These are phyloP conservation scores for Exophiala xenobiotica DNA, from an alignment of 2,329 filamentous ascomycete species.

Conservation along the genomic window DNA sequence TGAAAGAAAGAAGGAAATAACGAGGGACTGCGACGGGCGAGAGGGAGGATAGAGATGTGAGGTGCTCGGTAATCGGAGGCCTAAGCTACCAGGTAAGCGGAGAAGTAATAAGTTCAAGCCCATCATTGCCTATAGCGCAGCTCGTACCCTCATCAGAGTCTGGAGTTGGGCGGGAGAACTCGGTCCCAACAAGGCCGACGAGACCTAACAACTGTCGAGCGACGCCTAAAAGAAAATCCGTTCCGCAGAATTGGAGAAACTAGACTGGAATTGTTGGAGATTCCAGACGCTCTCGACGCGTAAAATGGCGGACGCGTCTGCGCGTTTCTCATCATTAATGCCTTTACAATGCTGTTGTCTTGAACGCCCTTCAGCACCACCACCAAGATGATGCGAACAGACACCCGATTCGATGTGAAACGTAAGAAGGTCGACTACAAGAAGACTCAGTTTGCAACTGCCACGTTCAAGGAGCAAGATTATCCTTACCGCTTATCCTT, in stretches of 20 bases:
- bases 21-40: not conserved
- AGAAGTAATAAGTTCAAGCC: not conserved
- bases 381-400: slow-evolving; percentile 45
- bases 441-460: slow-evolving; percentile 80
- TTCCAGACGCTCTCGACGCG: not conserved
- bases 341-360: not conserved
- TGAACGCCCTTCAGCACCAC: not conserved
- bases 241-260: not conserved
- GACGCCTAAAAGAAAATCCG: not conserved
- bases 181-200: no score
- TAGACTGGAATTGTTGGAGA: not conserved
- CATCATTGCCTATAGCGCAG: no score
- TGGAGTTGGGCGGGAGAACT: no score
- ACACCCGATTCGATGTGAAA: slow-evolving; percentile 59
- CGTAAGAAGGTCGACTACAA: slow-evolving; percentile 75
- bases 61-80: not conserved
- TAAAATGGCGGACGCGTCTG: not conserved
- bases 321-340: not conserved
- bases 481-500: slow-evolving; percentile 91
- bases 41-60: not conserved
- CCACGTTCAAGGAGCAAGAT: slow-evolving; percentile 71
- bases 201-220: no score
- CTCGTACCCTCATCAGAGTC: no score
- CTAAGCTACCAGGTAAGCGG: not conserved
- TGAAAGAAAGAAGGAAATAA: no score